Percentiles rank a stretch among this genome's conserved stretches.
phyloP scores from a whole-genome alignment of 495 filamentous ascomycete genomes.

The Acidiella bohemica region DNA sequence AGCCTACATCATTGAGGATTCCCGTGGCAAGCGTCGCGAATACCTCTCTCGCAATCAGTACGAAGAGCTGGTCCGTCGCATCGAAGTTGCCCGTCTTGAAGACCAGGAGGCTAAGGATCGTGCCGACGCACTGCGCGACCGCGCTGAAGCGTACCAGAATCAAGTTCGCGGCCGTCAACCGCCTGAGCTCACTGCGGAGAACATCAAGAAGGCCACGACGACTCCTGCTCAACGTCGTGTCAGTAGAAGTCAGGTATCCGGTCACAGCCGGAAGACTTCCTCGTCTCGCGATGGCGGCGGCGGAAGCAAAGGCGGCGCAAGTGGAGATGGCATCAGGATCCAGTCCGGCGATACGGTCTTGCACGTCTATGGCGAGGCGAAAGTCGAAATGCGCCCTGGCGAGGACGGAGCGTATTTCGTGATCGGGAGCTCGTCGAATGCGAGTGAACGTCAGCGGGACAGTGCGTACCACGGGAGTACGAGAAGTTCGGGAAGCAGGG shows the following conservation, averaged over 20 bases:
- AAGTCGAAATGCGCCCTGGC: slow-evolving; percentile 4
- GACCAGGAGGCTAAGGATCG: slow-evolving; percentile 2
- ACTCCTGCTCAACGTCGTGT: slow-evolving; percentile 2
- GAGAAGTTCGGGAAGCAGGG: slow-evolving; percentile 13
- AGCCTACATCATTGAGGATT: slow-evolving; percentile 6
- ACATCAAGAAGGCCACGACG: slow-evolving; percentile 4
- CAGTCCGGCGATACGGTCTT: slow-evolving; percentile 5
- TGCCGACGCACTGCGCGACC: no score
- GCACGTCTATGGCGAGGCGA: slow-evolving; percentile 9
- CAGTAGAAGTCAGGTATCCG: slow-evolving; percentile 9
- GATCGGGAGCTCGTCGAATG: slow-evolving; percentile 1
- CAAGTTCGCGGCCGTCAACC: slow-evolving; percentile 3
- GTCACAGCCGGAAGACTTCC: slow-evolving; percentile 10
- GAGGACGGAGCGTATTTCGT: slow-evolving; percentile 7
- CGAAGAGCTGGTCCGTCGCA: slow-evolving; percentile 3
- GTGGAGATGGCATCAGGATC: slow-evolving; percentile 9
- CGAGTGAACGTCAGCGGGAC: slow-evolving; percentile 4
- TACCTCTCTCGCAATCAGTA: slow-evolving; percentile 10
- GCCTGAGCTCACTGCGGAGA: slow-evolving; percentile 13
- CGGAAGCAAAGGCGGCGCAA: no score
- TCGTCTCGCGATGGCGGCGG: slow-evolving; percentile 1
- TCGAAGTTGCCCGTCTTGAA: slow-evolving; percentile 1
- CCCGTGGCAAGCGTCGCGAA: not conserved
- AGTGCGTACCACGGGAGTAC: slow-evolving; percentile 14
- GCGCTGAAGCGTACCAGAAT: slow-evolving; percentile 11